These are phyloP conservation scores for Rhizopogon roseolus DNA, from an alignment of 768 basidiomycete species.

Conservation along the genomic window DNA sequence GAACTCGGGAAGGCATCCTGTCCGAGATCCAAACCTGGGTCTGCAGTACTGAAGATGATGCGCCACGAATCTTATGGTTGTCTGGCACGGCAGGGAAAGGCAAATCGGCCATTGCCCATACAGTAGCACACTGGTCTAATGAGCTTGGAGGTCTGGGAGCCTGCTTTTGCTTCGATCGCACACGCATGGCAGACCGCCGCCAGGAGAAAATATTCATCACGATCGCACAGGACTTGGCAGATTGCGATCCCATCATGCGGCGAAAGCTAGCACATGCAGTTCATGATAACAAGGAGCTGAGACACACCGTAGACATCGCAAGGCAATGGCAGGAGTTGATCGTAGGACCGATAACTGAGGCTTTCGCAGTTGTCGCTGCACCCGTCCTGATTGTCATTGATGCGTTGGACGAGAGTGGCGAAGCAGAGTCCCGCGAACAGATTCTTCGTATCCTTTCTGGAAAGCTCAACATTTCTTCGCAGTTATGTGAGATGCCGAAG, in stretches of 20 bases:
- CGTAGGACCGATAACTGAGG: conserved; percentile 12
- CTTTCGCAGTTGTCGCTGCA: background rate
- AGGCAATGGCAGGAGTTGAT: conserved; percentile 15
- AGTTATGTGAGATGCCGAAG: background rate
- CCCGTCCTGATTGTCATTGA: conserved; percentile 29
- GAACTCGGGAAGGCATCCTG: conserved; percentile 6
- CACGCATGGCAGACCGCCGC: conserved; percentile 1
- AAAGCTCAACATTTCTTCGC: background rate
- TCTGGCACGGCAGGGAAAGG: conserved; percentile 18
- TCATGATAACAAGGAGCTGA: too few species aligned
- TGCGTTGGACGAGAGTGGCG: conserved; percentile 31
- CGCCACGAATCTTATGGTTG: conserved; percentile 22
- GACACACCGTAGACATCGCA: background rate
- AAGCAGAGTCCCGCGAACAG: conserved; percentile 8
- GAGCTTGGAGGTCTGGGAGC: conserved; percentile 22
- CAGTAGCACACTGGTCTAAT: conserved; percentile 18
- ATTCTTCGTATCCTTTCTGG: conserved; percentile 19
- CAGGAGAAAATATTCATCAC: background rate
- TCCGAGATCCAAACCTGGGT: conserved; percentile 21
- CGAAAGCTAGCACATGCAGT: too few species aligned
- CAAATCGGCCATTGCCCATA: too few species aligned
- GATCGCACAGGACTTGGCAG: too few species aligned
- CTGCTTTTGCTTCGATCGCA: conserved; percentile 27
- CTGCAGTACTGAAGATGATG: background rate
- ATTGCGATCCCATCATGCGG: too few species aligned